Conservation (phyloP, 805 yeast species). For the Nematodospora valgi region DNA sequence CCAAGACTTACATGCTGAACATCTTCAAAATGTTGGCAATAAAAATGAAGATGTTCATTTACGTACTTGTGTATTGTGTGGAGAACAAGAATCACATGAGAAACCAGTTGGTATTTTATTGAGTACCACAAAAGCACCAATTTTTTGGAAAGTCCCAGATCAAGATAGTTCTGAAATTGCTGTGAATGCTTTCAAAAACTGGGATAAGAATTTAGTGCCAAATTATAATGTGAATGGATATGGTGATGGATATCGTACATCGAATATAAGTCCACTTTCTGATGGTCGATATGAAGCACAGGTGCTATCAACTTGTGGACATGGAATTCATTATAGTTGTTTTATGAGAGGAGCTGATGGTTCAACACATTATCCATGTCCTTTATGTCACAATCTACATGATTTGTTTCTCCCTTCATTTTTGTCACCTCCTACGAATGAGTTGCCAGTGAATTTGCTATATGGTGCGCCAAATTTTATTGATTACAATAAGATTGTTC, state of each 20-base stretch:
- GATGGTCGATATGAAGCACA: conserved; percentile 17
- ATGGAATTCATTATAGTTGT: conserved; percentile 50
- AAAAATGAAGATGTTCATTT: conserved; percentile 12
- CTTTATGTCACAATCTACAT: conserved; percentile 46
- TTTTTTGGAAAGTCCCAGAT: conserved; percentile 47
- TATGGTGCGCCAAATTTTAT: conserved; percentile 11
- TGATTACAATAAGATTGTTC: conserved; percentile 21
- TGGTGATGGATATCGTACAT: conserved; percentile 19
- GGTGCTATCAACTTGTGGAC: conserved; percentile 48
- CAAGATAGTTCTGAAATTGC: conserved; percentile 12
- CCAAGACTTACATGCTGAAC: conserved; percentile 14
- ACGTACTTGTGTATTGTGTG: conserved; percentile 57
- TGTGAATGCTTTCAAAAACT: conserved; percentile 19
- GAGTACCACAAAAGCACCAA: conserved; percentile 42
- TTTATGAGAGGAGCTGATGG: conserved; percentile 27
- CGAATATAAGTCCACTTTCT: background rate
- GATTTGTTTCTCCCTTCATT: conserved; percentile 46
- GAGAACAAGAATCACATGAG: conserved; percentile 43
- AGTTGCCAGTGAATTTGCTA: conserved; percentile 8
- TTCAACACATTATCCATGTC: conserved; percentile 38
- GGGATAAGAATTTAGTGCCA: conserved; percentile 20
- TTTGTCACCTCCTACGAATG: conserved; percentile 20
- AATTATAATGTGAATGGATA: conserved; percentile 12
- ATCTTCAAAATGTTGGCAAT: conserved; percentile 5
- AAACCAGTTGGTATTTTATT: conserved; percentile 61